Percentiles rank a stretch among this genome's conserved stretches.
phyloP scores from a whole-genome alignment of 2,329 filamentous ascomycete species.

The Phyllosticta ampelicida region DNA sequence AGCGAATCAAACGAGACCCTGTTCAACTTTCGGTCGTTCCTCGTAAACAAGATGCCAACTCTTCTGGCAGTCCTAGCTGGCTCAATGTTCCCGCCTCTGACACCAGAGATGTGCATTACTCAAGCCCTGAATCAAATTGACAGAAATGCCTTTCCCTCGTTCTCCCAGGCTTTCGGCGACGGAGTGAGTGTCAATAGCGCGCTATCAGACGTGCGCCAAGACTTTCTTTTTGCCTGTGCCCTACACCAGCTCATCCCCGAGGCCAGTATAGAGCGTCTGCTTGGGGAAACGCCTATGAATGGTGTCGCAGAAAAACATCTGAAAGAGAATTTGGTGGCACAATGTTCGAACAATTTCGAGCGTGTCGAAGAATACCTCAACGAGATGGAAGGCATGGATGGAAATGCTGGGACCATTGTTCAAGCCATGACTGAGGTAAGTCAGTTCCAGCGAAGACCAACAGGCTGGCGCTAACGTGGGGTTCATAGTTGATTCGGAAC shows the following conservation, averaged over 20 bases:
- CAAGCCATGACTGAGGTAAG: slow-evolving; percentile 47
- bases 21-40: slow-evolving; percentile 71
- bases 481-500: slow-evolving; percentile 49
- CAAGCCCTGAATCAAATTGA: slow-evolving; percentile 55
- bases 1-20: slow-evolving; percentile 46
- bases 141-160: slow-evolving; percentile 50
- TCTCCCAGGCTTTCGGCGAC: slow-evolving; percentile 50
- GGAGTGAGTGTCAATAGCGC: slow-evolving; percentile 43
- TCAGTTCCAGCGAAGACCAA: background rate
- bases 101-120: slow-evolving; percentile 53
- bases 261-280: slow-evolving; percentile 62
- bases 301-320: slow-evolving; percentile 65
- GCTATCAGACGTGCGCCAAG: slow-evolving; percentile 57
- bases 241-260: slow-evolving; percentile 76
- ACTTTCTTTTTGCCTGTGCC: slow-evolving; percentile 86
- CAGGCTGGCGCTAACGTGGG: slow-evolving; percentile 9
- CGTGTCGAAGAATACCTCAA: slow-evolving; percentile 65
- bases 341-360: slow-evolving; percentile 67
- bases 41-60: slow-evolving; percentile 62
- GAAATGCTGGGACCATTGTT: slow-evolving; percentile 78
- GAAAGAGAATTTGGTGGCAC: slow-evolving; percentile 66
- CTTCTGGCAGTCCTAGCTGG: slow-evolving; percentile 48
- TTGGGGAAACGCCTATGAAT: slow-evolving; percentile 77
- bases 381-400: slow-evolving; percentile 81
- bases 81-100: slow-evolving; percentile 48